Evolutionary conservation across 208 protist species (phyloP).

Genomic region (Crithidia expoeki): DNA sequence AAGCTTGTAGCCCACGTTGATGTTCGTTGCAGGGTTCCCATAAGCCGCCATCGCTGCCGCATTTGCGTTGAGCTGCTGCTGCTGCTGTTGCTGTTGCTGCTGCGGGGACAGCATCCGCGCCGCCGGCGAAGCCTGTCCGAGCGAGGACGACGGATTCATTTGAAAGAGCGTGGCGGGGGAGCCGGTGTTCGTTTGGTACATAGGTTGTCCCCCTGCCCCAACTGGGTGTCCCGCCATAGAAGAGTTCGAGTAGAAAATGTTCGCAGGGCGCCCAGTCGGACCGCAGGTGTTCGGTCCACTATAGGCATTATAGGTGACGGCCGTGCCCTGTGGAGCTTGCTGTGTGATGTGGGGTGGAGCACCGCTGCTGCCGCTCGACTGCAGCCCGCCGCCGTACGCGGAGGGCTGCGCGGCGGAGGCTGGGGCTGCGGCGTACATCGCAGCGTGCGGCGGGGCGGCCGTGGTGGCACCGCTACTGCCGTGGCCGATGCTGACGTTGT

Average conservation of each 20-base stretch:
- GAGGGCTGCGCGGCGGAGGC: slow-evolving; percentile 10
- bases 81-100: slow-evolving; percentile 19
- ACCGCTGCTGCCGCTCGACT: neutral
- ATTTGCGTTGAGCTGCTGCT: slow-evolving; percentile 12
- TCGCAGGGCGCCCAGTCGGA: slow-evolving; percentile 8
- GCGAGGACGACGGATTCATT: slow-evolving; percentile 19
- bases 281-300: neutral
- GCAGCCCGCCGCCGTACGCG: slow-evolving; percentile 4
- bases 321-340: slow-evolving; percentile 14
- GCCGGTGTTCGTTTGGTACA: slow-evolving; percentile 28
- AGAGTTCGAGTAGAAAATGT: slow-evolving; percentile 26
- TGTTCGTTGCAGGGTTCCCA: slow-evolving; percentile 37
- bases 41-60: slow-evolving; percentile 18
- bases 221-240: neutral
- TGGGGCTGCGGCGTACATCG: slow-evolving; percentile 24
- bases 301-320: slow-evolving; percentile 22
- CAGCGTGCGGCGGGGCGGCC: slow-evolving; percentile 1
- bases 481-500: slow-evolving; percentile 15
- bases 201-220: slow-evolving; percentile 21
- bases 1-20: slow-evolving; percentile 73
- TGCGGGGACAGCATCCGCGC: slow-evolving; percentile 26
- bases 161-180: slow-evolving; percentile 24
- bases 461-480: neutral
- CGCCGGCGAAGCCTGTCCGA: slow-evolving; percentile 2
- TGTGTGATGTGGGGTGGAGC: slow-evolving; percentile 9